These are phyloP conservation scores for Sonneratia alba DNA, from an alignment of 345 rosid species.

Conservation along the genomic window DNA sequence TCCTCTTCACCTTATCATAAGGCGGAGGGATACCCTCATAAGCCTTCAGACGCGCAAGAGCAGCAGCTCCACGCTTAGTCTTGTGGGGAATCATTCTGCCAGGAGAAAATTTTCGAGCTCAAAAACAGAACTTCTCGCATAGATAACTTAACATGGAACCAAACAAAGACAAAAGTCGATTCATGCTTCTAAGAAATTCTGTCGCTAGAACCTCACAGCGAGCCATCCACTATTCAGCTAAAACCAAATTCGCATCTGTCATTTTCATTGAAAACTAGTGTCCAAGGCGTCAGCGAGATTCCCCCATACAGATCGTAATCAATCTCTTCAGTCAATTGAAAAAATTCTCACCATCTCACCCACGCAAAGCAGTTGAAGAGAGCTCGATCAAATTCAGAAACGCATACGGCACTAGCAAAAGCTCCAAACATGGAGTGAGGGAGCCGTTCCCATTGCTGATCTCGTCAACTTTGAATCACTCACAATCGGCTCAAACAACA, in stretches of 20 bases:
- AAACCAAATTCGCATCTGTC: too few relatives aligned
- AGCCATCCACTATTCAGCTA: neutral
- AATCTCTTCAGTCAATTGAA: too few relatives aligned
- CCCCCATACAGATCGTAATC: too few relatives aligned
- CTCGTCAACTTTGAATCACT: neutral
- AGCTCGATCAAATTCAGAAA: too few relatives aligned
- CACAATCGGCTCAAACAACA: neutral
- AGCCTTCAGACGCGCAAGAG: slow-evolving; percentile 66
- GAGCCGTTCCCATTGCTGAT: neutral
- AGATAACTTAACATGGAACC: neutral
- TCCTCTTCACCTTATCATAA: slow-evolving; percentile 70
- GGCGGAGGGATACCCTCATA: slow-evolving; percentile 81
- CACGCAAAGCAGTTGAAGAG: too few relatives aligned
- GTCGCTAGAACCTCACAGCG: neutral
- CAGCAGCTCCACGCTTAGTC: slow-evolving; percentile 11
- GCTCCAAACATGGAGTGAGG: neutral
- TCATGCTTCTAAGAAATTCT: too few relatives aligned
- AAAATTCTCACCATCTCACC: too few relatives aligned
- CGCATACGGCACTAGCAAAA: too few relatives aligned
- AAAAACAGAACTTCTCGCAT: neutral
- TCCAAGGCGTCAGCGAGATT: too few relatives aligned
- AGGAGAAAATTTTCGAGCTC: neutral
- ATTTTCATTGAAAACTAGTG: too few relatives aligned
- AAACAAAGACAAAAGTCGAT: neutral
- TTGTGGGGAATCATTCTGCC: neutral